Evolutionary conservation across 352 stramenopile genomes (phyloP), one percentile per base, ranked within the genome.

Genomic region (Phytophthora sojae): DNA sequence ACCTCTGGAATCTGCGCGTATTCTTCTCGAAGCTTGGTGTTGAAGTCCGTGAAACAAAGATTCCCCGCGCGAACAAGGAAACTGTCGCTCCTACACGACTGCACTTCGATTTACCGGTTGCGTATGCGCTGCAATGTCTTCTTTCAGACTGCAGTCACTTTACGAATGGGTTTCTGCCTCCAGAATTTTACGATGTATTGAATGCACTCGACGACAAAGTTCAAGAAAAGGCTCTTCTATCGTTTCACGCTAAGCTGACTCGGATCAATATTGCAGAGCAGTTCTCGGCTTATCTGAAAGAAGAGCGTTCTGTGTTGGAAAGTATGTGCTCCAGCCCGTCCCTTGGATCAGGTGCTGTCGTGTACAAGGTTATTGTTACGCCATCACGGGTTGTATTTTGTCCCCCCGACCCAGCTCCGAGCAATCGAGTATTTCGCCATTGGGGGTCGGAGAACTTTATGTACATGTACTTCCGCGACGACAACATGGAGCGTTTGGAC

Each of bases 381-480:
- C 85, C 88, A 19, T 87, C 85, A 14, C 74, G 84, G n/a, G 73
- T 93, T 64, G 68, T 93, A 3, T 93, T 86, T 72, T 82, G 81
- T 37, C 72, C 75, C 25, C 84, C 88, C 0, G 72, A 84, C 35
- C 44, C 76, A 47, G 82, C 86, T 0, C 80, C 86, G 26, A 65
- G 58, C 6, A 95, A 95, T 71, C 88, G 86, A 0, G 82, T 95
- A 4, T 93, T 92, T 53, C 85, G 88, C 0, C 73, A 88, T 29
- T 93, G 88, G 67, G 83, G 80, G 2, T 73, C 88, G 0, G 65
- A 86, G 12, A 85, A 95, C n/a, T 95, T 95, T 50, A 83, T 95
- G 73, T 91, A 92, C 45, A 84, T 93, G 32, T 91, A 95, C 61
- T 95, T 95, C 37, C 86, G 88, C 8, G 88, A 95, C 63, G 88